phyloP scores from a whole-genome alignment of 495 filamentous ascomycete species.

The Penicillium argentinense region DNA sequence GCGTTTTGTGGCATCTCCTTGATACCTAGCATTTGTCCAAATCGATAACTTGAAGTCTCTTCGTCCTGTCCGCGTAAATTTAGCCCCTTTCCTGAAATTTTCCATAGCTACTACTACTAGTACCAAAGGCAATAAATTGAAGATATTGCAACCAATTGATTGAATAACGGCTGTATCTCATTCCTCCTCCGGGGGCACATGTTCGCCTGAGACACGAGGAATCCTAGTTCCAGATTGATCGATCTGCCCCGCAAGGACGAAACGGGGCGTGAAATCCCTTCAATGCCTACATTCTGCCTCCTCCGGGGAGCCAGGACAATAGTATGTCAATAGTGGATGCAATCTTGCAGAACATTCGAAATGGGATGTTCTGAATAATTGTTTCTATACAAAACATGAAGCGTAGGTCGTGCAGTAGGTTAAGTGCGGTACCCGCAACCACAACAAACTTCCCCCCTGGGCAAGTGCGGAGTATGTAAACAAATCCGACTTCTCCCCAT shows the following conservation, averaged over 20 bases:
- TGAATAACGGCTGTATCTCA: background rate
- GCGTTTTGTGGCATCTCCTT: constrained; percentile 22
- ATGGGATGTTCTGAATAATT: too few species aligned
- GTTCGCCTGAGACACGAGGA: constrained; percentile 21
- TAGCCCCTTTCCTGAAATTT: too few species aligned
- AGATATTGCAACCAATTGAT: too few species aligned
- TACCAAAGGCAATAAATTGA: too few species aligned
- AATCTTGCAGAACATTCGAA: too few species aligned
- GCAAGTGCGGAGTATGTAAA: constrained; percentile 33
- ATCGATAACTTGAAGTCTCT: constrained; percentile 3
- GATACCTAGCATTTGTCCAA: constrained; percentile 22
- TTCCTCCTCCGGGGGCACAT: constrained; percentile 12
- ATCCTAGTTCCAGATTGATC: constrained; percentile 8
- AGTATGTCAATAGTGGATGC: constrained; percentile 13
- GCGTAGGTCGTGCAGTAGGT: background rate
- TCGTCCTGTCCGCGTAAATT: background rate
- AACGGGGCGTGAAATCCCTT: constrained; percentile 3
- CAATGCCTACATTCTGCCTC: constrained; percentile 8
- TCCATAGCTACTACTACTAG: too few species aligned
- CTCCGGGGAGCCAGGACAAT: background rate
- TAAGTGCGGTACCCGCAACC: constrained; percentile 12
- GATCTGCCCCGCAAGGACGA: constrained; percentile 13
- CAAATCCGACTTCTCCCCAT: constrained; percentile 13
- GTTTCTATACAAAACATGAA: background rate
- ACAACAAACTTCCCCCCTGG: constrained; percentile 33